Base-by-base conservation (phyloP, 805 yeast species). In the Candida silvicultrix region DNA sequence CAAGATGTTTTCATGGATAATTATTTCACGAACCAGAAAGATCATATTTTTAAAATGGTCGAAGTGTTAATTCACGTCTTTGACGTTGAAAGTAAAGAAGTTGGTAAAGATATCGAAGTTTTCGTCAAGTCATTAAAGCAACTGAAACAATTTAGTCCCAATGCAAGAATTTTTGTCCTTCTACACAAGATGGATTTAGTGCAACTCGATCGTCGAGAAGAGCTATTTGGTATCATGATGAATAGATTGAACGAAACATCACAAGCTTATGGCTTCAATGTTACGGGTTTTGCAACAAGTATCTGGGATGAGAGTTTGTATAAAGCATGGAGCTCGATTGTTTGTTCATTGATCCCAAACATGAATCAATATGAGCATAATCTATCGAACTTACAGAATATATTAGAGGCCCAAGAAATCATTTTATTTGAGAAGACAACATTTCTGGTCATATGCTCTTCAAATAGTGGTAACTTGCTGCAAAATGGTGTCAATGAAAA, bases 1-100 rank as follows among this genome's bases (percentile, higher is more conserved):
- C 99, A 94, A 63, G 97, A 94, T 64, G 89, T 85, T 2, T 94
- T 90, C 55, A 90, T 94, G 88, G 97, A 92, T 59, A 89, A 88
- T 64, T 94, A 94, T 62, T 82, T 88, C 59, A 79, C 90, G 4
- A 83, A 87, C 45, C 95, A 89, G 52, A 81, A 88, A 49, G 96
- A 86, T 62, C 96, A 90, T 59, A 89, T 92, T 40, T 92, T 92
- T 70, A 85, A 89, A 58, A 88, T 89, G 85, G 96, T 90, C 20
- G 97, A 94, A 60, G 97, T 95, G 12, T 73, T 94, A 34, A 92
- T 94, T 49, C 95, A 90, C 65, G 98, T 94, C 15, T 94, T 94
- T 64, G 99, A 94, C 55, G 97, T 94, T 32, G 97, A 90, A 61
- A 81, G 90, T 43, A 89, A 88, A 59, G 92, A 89, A 57, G 89